Conservation (phyloP, 257 asterid species). For the Salvia hispanica region DNA sequence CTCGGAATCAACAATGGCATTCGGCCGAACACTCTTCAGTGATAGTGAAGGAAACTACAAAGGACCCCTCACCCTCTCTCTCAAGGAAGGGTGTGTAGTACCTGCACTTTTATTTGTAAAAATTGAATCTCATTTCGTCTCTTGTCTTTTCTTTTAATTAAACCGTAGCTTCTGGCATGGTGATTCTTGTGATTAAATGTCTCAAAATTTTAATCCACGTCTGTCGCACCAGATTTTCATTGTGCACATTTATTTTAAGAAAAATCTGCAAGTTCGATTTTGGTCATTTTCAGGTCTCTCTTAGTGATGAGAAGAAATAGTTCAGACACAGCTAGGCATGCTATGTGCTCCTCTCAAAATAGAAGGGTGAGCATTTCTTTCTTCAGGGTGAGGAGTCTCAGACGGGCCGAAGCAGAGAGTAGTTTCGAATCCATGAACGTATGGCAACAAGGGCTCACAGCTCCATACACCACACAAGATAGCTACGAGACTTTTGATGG, state of each 20-base stretch:
- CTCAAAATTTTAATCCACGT: too few species aligned
- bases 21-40: constrained; percentile 78
- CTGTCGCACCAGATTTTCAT: too few species aligned
- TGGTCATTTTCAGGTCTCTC: constrained; percentile 63
- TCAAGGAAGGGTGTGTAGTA: constrained; percentile 74
- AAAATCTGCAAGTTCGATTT: neutral
- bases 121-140: too few species aligned
- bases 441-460: constrained; percentile 71
- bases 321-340: constrained; percentile 92
- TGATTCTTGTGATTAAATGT: too few species aligned
- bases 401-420: constrained; percentile 44
- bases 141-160: too few species aligned
- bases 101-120: neutral
- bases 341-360: constrained; percentile 83
- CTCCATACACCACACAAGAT: constrained; percentile 46
- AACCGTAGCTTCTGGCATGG: too few species aligned
- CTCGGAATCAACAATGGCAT: constrained; percentile 86
- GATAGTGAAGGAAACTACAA: constrained; percentile 79
- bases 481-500: constrained; percentile 43
- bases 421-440: constrained; percentile 54
- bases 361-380: constrained; percentile 80
- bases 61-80: constrained; percentile 83
- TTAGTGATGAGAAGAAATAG: constrained; percentile 93
- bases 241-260: neutral
- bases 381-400: constrained; percentile 50